Base-by-base conservation (phyloP, 495 filamentous ascomycete species). In the Parathielavia hyrcaniae region DNA sequence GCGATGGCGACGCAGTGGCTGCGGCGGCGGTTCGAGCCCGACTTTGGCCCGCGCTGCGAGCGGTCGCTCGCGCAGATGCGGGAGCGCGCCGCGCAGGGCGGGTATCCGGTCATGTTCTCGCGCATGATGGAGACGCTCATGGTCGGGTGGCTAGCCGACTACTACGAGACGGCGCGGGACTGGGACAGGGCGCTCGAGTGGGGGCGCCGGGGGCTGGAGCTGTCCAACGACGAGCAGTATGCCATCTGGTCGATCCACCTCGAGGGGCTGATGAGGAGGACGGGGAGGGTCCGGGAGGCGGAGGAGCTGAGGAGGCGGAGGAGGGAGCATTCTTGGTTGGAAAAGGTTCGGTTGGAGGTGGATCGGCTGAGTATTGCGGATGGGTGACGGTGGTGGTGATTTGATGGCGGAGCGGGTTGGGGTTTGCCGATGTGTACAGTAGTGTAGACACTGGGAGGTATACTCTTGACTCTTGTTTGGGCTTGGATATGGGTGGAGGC, bases 141-240 rank as follows among this genome's bases (percentile, higher is more conserved):
- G 20, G 46, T 65, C 14, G 68, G 68, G 5, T 69, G 66, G 66
- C 43, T 70, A 34, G 54, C 52, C 30, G 66, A 70, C 32, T 70
- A 65, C 17, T 69, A 65, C 49, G 62, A 69, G 59, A 59, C 58
- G 10, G 26, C 56, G 4, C 45, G 50, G 23, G 55, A 67, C 22
- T 67, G 66, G 68, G 61, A 60, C 1, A 39, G 59, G 14, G 57
- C 60, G 1, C 60, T 69, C 22, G 49, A 54, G 22, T 69, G 61
- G 61, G 61, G 51, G 4, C 58, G 57, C 3, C 16, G 48, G 14
- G 68, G 66, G 4, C 50, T 70, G 8, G 47, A 46, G 1, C 19
- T 70, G 41, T 55, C 60, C 13, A 53, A 48, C 1, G 59, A 67
- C 11, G 66, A 67, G 62, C 64, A 70, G 54, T 70, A 64, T 39